A percentile compares a stretch with the other conserved stretches of the same genome.
These are phyloP conservation scores for Boletus vinaceobasis DNA, from an alignment of 768 basidiomycete genomes.

Conservation along the genomic window DNA sequence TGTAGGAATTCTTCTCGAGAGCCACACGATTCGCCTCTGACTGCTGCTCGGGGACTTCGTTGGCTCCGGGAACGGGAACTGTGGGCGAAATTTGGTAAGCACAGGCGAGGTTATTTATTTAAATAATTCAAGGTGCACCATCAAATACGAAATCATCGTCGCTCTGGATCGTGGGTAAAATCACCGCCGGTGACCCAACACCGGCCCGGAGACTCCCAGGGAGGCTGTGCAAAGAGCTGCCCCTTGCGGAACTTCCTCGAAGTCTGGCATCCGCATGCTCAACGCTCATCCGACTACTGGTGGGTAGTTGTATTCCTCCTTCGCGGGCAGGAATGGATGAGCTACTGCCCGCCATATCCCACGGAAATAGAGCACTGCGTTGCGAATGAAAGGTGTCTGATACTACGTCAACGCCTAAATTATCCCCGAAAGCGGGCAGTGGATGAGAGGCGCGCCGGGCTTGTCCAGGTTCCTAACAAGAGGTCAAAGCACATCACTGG, in stretches of 20 bases:
- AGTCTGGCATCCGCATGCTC: slow-evolving; percentile 52
- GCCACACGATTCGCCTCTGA: slow-evolving; percentile 54
- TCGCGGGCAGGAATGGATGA: slow-evolving; percentile 46
- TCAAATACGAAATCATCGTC: slow-evolving; percentile 69
- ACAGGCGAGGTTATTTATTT: not conserved
- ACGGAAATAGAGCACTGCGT: slow-evolving; percentile 71
- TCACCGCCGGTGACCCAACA: slow-evolving; percentile 49
- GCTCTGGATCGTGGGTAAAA: slow-evolving; percentile 37
- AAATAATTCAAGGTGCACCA: slow-evolving; percentile 36
- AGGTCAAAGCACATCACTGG: slow-evolving; percentile 11
- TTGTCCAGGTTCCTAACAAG: slow-evolving; percentile 76
- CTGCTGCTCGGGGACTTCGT: slow-evolving; percentile 42
- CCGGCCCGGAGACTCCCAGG: slow-evolving; percentile 40
- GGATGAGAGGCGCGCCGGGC: slow-evolving; percentile 68
- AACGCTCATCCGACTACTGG: slow-evolving; percentile 46
- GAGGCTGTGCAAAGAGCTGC: slow-evolving; percentile 56
- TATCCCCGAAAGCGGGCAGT: slow-evolving; percentile 46
- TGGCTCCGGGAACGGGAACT: slow-evolving; percentile 27
- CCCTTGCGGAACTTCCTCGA: slow-evolving; percentile 52
- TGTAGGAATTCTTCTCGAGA: slow-evolving; percentile 72
- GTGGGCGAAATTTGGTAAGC: slow-evolving; percentile 16
- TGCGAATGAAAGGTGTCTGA: slow-evolving; percentile 50
- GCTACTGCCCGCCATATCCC: slow-evolving; percentile 76
- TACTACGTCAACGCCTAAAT: slow-evolving; percentile 46
- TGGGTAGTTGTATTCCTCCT: slow-evolving; percentile 30